Base-by-base conservation (phyloP, 1,284 basidiomycete genomes). In the Trametes hirsuta region DNA sequence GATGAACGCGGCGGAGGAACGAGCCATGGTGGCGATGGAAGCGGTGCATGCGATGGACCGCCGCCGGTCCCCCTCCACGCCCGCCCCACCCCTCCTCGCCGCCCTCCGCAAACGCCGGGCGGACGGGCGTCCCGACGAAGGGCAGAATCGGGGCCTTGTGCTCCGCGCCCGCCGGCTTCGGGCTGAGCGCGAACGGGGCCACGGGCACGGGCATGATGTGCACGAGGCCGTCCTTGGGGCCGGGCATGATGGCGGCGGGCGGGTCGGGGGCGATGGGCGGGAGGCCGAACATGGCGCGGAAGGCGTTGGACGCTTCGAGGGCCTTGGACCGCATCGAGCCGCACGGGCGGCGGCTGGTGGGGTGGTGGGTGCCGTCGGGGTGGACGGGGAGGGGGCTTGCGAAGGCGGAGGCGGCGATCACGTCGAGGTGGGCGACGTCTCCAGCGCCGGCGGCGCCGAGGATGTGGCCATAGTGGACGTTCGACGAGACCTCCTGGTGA, bases 1-100 rank as follows among this genome's bases (percentile, higher is more conserved):
- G 75, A 68, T 86, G 83, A 59, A 92, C 75, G 49, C 90, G 85
- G 47, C 72, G 74, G 53, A 81, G 63, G 79, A 90, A 88, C 34
- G 80, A 74, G 4, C 69, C 64, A 21, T 67, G 72, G 58, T 66
- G 53, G 42, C 59, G 61, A 44, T 58, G 61, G 57, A 66, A 69
- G 55, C 64, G 68, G 52, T 75, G 70, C 4, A 45, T 25, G 72
- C 59, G 72, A 68, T 47, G 69, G 70, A 53, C 69, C 69, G 40
- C 67, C 58, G 25, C 66, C 72, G 24, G 37, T 4, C 30, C 30
- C 30, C 30, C 30, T 8, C 5, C 30, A 18, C 35, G 40, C 5
- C 10, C 52, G 24, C 22, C 36, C 56, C 34, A 35, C 15, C 49
- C 47, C 1, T 53, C 37, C 41, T 44, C 41, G 37, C 36, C 30